Base-by-base conservation (phyloP, 2,329 filamentous ascomycete genomes). In the Phyllosticta capitalensis region DNA sequence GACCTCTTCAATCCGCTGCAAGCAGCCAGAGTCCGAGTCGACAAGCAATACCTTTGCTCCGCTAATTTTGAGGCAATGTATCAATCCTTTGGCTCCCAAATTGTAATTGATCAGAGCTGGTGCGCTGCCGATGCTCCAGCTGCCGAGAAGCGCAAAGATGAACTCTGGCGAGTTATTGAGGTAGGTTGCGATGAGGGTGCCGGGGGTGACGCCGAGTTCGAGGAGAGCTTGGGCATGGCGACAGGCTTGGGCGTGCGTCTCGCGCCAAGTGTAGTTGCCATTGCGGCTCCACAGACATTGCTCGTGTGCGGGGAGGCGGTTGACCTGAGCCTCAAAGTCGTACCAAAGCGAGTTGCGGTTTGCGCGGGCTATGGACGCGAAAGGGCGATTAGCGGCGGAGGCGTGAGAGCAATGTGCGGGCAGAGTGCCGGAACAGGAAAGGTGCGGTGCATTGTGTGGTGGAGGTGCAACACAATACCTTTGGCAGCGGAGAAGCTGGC, bases 21-120 rank as follows among this genome's bases (percentile, higher is more conserved):
- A 66, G 19, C 61, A 65, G 3, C 22, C 58, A n/a, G 51, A 49
- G 5, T 83, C 78, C 1, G 80, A 77, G 61, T 87, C 86, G 9
- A 86, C 81, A 1, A 88, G 67, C 1, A 88, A 66, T 48, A 87
- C 63, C 45, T 73, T 78, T 2, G 83, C 77, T 2, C 78, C 78
- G 52, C 80, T 81, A 56, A 87, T 78, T 61, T 76, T 78, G 50
- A 89, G 68, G 58, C 85, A 89, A 70, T 89, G 86, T 51, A 88
- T 65, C 63, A 90, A 70, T 1, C 85, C 81, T 63, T 85, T 80
- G 0, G 81, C 83, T 9, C 80, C 76, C 6, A 90, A 74, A 67
- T 89, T 86, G 68, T 86, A 83, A 68, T 90, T 90, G 68, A 90
- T 86, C 71, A 87, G 79, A 0, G 87, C 86, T 0, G 87, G 87